Evolutionary conservation across 2,329 filamentous ascomycete genomes (phyloP).

Genomic region (Venturia nashicola): DNA sequence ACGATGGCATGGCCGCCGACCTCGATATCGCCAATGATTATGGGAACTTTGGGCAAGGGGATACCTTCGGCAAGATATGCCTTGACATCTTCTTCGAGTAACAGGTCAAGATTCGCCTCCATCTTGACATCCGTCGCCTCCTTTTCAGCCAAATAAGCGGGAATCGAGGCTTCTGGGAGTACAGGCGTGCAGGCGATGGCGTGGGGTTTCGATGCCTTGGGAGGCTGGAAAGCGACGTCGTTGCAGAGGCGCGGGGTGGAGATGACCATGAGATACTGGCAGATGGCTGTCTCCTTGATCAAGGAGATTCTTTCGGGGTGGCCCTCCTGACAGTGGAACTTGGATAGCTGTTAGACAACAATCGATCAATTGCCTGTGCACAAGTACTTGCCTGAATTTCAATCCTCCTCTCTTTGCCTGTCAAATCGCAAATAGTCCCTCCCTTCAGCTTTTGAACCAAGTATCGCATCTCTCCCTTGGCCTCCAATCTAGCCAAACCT

Average conservation of each 20-base stretch:
- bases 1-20: constrained; percentile 47
- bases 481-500: constrained; percentile 53
- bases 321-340: constrained; percentile 68
- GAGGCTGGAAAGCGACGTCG: constrained; percentile 76
- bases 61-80: constrained; percentile 16
- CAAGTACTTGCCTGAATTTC: constrained; percentile 52
- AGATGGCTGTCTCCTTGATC: constrained; percentile 89
- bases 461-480: constrained; percentile 74
- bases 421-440: constrained; percentile 78
- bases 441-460: constrained; percentile 70
- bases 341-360: not conserved
- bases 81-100: constrained; percentile 19
- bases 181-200: constrained; percentile 66
- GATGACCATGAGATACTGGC: constrained; percentile 85
- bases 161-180: constrained; percentile 42
- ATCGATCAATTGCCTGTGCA: not conserved
- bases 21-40: constrained; percentile 44
- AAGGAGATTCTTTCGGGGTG: constrained; percentile 67
- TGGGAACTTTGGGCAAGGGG: constrained; percentile 7
- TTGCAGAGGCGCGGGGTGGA: constrained; percentile 80
- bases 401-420: constrained; percentile 66
- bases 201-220: constrained; percentile 64
- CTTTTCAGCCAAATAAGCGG: constrained; percentile 26
- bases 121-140: not conserved
- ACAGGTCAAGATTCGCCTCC: not conserved